Conservation (phyloP, 495 filamentous ascomycete genomes). For the Aspergillus sclerotiicarbonarius region DNA sequence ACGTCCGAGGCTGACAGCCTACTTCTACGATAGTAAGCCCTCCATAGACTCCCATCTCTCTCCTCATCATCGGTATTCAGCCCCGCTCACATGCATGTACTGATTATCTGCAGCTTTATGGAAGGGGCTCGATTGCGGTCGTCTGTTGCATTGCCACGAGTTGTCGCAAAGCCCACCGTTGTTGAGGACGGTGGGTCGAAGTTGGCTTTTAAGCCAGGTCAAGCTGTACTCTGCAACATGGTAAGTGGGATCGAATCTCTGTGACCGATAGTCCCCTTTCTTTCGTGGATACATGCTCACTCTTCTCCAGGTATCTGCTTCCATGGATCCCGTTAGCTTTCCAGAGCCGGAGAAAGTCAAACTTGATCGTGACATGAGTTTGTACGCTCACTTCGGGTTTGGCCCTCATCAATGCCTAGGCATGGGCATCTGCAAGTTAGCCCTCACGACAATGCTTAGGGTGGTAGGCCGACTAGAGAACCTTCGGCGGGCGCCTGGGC, state of each 20-base stretch:
- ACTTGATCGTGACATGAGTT: constrained; percentile 59
- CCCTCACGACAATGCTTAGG: constrained; percentile 61
- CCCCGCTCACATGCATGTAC: constrained; percentile 1
- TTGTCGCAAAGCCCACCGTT: constrained; percentile 36
- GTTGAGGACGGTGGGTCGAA: constrained; percentile 42
- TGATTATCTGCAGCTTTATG: constrained; percentile 47
- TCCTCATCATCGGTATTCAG: not conserved
- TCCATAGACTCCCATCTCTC: not conserved
- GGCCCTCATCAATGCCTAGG: constrained; percentile 62
- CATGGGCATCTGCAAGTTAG: constrained; percentile 53
- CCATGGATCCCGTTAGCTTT: constrained; percentile 57
- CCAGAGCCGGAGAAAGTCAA: constrained; percentile 64
- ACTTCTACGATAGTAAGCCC: constrained; percentile 44
- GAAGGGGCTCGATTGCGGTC: constrained; percentile 60
- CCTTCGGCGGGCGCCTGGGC: constrained; percentile 60
- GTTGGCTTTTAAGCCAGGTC: constrained; percentile 45
- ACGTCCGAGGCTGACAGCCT: constrained; percentile 46
- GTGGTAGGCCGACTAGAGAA: constrained; percentile 51
- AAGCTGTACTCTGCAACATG: constrained; percentile 50
- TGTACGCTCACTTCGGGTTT: constrained; percentile 63
- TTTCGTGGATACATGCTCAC: not conserved
- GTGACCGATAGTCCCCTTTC: not conserved
- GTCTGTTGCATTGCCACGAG: constrained; percentile 53
- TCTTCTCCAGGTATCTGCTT: constrained; percentile 41
- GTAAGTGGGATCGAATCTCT: constrained; percentile 22